phyloP scores from a whole-genome alignment of 148 eudicot genomes.

The Rhododendron ovatum region DNA sequence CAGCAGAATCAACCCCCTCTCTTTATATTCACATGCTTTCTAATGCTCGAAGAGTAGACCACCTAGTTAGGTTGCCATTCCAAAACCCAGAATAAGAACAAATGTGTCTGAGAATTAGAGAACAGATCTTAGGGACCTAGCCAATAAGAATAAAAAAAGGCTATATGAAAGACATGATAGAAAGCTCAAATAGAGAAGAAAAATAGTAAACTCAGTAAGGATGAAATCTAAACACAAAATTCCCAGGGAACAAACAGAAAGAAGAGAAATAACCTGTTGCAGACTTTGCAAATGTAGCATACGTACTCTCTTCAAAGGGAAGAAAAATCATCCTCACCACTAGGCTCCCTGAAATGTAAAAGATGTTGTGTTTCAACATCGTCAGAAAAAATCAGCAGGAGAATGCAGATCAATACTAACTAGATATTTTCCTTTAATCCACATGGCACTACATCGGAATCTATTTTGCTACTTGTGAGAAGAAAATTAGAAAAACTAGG shows the following conservation, averaged over 20 bases:
- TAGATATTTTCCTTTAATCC: not conserved
- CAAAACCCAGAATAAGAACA: not conserved
- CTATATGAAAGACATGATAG: not conserved
- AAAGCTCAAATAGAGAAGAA: not conserved
- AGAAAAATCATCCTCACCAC: conserved; percentile 95
- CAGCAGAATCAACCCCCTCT: not conserved
- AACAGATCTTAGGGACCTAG: not conserved
- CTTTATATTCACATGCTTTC: not conserved
- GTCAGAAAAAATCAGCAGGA: not conserved
- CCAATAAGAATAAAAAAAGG: not conserved
- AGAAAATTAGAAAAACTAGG: conserved; percentile 4
- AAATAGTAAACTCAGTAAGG: not conserved
- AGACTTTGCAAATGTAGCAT: conserved; percentile 90
- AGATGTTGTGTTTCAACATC: not conserved
- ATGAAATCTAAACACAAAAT: not conserved
- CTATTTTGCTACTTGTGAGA: not conserved
- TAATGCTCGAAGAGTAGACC: not conserved
- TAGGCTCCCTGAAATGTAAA: conserved; percentile 74
- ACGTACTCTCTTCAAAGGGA: conserved; percentile 98
- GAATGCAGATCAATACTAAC: not conserved
- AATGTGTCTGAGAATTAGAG: not conserved
- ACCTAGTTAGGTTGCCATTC: not conserved
- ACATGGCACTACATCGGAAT: not conserved
- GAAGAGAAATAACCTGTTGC: conserved; percentile 74
- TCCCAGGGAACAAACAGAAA: not conserved